Evolutionary conservation across 2,329 filamentous ascomycete species (phyloP).

Genomic region (Fusarium floridanum): DNA sequence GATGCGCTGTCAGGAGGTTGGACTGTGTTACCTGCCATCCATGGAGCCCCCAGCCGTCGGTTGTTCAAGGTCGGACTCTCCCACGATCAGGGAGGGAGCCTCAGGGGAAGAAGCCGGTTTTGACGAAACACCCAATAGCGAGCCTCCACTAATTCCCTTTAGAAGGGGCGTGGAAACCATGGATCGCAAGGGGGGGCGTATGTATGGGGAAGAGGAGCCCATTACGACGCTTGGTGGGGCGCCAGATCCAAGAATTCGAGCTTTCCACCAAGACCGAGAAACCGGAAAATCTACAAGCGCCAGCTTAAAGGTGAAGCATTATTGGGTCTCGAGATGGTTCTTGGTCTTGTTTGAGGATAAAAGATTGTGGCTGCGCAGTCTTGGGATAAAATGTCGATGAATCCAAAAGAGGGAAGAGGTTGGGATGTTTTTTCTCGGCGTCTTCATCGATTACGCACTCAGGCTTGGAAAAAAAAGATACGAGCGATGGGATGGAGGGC

Average conservation of each 20-base stretch:
- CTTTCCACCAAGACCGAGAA: constrained; percentile 14
- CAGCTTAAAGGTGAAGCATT: constrained; percentile 9
- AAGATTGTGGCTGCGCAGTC: constrained; percentile 27
- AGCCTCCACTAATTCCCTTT: constrained; percentile 5
- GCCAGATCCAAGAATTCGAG: constrained; percentile 10
- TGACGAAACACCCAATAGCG: constrained; percentile 29
- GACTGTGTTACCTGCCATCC: constrained; percentile 11
- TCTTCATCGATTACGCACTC: constrained; percentile 4
- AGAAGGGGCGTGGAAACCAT: constrained; percentile 12
- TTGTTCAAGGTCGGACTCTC: not conserved
- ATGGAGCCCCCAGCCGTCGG: not conserved
- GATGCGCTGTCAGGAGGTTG: constrained; percentile 5
- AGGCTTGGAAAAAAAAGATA: not conserved
- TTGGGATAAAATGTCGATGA: constrained; percentile 11
- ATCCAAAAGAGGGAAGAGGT: constrained; percentile 7
- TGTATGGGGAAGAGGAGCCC: constrained; percentile 12
- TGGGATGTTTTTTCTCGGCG: constrained; percentile 1
- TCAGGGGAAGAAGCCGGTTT: constrained; percentile 26
- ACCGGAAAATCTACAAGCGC: constrained; percentile 4
- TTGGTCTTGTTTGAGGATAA: not conserved
- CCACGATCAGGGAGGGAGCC: constrained; percentile 18
- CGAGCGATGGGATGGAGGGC: not conserved
- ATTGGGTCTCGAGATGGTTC: constrained; percentile 13
- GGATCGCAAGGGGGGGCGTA: constrained; percentile 4
- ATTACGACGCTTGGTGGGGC: constrained; percentile 41